A percentile compares a stretch with the other conserved stretches of the same genome.
These are phyloP conservation scores for Thymus mandschuricus DNA, from an alignment of 257 asterid species.

Conservation along the genomic window DNA sequence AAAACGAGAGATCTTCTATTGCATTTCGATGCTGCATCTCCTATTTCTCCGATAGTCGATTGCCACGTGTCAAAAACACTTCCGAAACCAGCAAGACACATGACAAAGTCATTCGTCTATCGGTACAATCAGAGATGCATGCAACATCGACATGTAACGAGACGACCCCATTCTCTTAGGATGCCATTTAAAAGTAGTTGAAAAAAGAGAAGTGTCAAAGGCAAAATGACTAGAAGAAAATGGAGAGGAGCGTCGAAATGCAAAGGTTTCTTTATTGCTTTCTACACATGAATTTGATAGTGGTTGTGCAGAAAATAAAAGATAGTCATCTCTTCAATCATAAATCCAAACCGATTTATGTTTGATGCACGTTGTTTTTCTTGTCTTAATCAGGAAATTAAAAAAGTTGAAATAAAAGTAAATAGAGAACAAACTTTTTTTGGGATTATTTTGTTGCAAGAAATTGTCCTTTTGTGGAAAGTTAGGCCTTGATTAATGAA, in stretches of 20 bases:
- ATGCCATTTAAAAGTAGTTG: constrained; percentile 50
- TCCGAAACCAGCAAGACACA: too few species aligned
- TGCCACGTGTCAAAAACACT: too few species aligned
- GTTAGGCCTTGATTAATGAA: background rate
- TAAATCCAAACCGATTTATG: constrained; percentile 22
- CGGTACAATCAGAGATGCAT: too few species aligned
- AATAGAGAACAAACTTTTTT: constrained; percentile 1
- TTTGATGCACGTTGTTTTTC: constrained; percentile 16
- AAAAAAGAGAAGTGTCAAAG: constrained; percentile 19
- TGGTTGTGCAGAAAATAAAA: constrained; percentile 63
- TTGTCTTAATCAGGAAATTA: constrained; percentile 44
- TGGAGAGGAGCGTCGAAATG: constrained; percentile 64
- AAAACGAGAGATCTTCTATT: too few species aligned
- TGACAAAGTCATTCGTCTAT: too few species aligned
- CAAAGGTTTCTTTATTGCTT: constrained; percentile 25
- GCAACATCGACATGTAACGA: too few species aligned
- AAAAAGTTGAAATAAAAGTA: background rate
- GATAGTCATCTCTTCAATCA: constrained; percentile 52
- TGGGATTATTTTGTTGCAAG: background rate
- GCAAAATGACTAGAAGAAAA: constrained; percentile 10
- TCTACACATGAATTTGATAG: constrained; percentile 31
- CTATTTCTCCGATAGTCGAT: too few species aligned
- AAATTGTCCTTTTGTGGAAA: constrained; percentile 25
- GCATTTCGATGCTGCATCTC: too few species aligned
- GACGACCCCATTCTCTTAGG: constrained; percentile 25